Base-by-base conservation (phyloP, 768 basidiomycete genomes). In the Mycena sanguinolenta region DNA sequence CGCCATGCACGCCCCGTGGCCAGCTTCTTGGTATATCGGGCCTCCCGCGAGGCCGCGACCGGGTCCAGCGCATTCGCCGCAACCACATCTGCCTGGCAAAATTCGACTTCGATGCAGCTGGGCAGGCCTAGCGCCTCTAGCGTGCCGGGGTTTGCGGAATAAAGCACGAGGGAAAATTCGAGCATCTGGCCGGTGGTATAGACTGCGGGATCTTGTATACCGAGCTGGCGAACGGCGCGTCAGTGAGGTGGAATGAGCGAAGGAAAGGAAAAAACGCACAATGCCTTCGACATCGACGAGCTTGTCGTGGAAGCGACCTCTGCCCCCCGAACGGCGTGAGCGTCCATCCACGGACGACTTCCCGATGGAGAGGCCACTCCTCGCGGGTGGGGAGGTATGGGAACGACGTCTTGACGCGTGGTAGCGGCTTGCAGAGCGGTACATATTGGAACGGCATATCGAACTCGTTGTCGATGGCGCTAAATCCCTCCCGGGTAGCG, bases 321-420 rank as follows among this genome's bases (percentile, higher is more conserved):
- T 23, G 21, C 73, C 69, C 7, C n/a, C 73, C 73, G 44, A 73
- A 71, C 2, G 72, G 69, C 46, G 69, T 73, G 17, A 73, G 52
- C 5, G 66, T 73, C 73, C 69, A 71, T 17, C 73, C 73, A 23
- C 65, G 66, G 17, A 71, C 53, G 3, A 50, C 44, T 46, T 73
- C 72, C 7, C 72, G 54, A 7, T 34, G n/a, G 54, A 67, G 67
- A 0, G 72, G 72, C 72, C 72, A 73, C 38, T 73, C 72, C 30
- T 70, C 72, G 36, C 65, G 69, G 28, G 61, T 57, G 1, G 72
- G 72, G 25, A 73, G 50, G 58, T 58, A 70, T n/a, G 72, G 72
- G 27, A 70, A 70, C 3, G 65, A 60, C 13, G 60, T 65, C 72
- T 64, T 63, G 23, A 49, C 32, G 5, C 69, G 36, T 1, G 69